These are phyloP conservation scores for Coemansia sp. DNA, from an alignment of 192 early-diverging fungal species.

Conservation along the genomic window DNA sequence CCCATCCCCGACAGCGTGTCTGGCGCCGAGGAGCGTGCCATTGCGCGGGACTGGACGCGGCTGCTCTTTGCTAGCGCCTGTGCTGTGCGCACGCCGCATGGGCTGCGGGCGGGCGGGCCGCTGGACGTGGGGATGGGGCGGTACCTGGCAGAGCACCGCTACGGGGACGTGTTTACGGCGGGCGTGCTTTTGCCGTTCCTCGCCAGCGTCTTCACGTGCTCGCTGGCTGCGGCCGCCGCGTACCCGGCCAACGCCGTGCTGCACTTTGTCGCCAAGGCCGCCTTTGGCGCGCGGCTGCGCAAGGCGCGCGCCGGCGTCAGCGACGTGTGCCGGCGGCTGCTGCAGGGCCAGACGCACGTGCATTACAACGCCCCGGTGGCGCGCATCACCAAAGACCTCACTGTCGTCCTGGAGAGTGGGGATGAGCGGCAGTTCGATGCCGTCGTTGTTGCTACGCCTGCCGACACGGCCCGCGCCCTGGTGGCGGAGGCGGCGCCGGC, in stretches of 20 bases:
- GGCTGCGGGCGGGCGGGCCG: not conserved
- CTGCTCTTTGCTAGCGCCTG: conserved; percentile 19
- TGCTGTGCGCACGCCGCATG: conserved; percentile 11
- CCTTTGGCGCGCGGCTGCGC: conserved; percentile 32
- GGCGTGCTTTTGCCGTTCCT: conserved; percentile 45
- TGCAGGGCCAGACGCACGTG: not conserved
- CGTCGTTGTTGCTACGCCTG: conserved; percentile 42
- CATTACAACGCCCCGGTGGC: conserved; percentile 17
- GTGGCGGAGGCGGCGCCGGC: conserved; percentile 17
- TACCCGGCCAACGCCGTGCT: conserved; percentile 47
- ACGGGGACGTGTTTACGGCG: conserved; percentile 13
- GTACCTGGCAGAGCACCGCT: conserved; percentile 26
- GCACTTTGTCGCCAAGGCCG: conserved; percentile 33
- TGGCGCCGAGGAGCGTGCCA: conserved; percentile 3
- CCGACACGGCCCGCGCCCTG: conserved; percentile 27
- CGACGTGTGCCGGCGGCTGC: conserved; percentile 33
- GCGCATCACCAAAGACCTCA: not conserved
- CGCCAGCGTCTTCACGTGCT: conserved; percentile 46
- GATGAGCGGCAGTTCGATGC: conserved; percentile 27
- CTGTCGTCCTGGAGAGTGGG: conserved; percentile 1
- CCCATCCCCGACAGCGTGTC: conserved; percentile 25
- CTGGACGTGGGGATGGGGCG: conserved; percentile 29
- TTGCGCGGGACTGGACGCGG: conserved; percentile 42
- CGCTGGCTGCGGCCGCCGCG: conserved; percentile 21
- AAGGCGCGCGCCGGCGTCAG: conserved; percentile 42